Evolutionary conservation across 441 rosid genomes (phyloP).

Genomic region (Adansonia gregorii): DNA sequence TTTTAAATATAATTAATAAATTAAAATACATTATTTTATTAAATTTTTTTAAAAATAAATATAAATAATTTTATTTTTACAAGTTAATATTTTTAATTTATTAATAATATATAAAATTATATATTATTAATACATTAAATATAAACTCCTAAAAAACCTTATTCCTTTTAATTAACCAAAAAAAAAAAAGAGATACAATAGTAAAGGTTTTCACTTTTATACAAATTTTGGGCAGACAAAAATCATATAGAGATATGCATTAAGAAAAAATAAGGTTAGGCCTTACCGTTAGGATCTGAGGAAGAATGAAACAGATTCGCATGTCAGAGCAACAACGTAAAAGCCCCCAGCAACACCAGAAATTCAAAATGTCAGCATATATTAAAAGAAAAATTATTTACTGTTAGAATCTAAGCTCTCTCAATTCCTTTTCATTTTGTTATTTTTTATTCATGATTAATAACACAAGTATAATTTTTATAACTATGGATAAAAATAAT

Average conservation of each 20-base stretch:
- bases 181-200: not conserved
- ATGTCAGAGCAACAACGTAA: conserved; percentile 17
- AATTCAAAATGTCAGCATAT: conserved; percentile 3
- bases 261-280: not conserved
- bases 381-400: not conserved
- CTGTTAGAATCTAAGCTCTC: too few species aligned
- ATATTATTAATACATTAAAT: too few species aligned
- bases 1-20: too few species aligned
- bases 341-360: conserved; percentile 14
- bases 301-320: conserved; percentile 31
- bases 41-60: too few species aligned
- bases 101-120: too few species aligned
- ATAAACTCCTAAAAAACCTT: not conserved
- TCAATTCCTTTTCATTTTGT: not conserved
- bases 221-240: not conserved
- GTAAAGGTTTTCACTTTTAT: not conserved
- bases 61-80: too few species aligned
- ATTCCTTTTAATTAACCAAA: not conserved
- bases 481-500: too few species aligned
- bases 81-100: too few species aligned
- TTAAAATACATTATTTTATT: too few species aligned
- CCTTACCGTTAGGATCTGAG: conserved; percentile 88
- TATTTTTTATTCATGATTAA: too few species aligned
- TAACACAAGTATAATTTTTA: too few species aligned
- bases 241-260: not conserved